phyloP scores from a whole-genome alignment of 2,329 filamentous ascomycete species.

The Pseudogymnoascus sp. region DNA sequence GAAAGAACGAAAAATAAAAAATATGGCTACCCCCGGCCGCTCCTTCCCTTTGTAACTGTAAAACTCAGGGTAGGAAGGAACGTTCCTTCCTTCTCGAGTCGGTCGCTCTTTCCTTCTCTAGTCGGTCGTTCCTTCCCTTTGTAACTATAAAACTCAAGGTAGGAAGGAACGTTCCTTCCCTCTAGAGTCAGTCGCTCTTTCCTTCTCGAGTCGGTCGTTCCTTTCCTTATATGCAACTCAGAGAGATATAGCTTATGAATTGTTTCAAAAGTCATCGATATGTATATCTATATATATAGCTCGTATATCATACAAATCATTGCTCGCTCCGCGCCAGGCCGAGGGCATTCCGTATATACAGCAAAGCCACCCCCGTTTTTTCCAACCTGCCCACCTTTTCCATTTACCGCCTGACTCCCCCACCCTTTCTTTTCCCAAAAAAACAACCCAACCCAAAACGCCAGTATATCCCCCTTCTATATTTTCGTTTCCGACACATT shows the following conservation, averaged over 20 bases:
- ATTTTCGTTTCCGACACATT: not conserved
- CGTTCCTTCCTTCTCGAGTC: no score
- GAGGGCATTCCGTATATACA: conserved; percentile 3
- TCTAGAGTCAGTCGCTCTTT: no score
- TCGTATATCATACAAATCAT: conserved; percentile 4
- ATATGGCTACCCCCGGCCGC: no score
- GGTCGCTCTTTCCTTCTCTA: no score
- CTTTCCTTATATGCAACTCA: not conserved
- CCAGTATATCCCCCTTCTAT: not conserved
- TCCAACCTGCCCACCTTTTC: not conserved
- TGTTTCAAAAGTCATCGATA: not conserved
- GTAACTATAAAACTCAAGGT: no score
- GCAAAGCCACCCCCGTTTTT: not conserved
- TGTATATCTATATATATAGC: conserved; percentile 4
- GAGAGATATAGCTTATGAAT: not conserved
- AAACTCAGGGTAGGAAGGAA: no score
- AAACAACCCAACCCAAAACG: not conserved
- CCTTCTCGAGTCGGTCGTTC: no score
- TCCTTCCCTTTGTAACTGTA: no score
- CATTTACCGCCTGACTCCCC: not conserved
- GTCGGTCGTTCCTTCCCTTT: not conserved
- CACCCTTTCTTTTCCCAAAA: not conserved
- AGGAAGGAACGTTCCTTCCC: no score
- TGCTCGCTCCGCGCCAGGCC: not conserved
- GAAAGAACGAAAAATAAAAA: no score